These are phyloP conservation scores for Dicorynia guianensis DNA, from an alignment of 306 rosid species.

Conservation along the genomic window DNA sequence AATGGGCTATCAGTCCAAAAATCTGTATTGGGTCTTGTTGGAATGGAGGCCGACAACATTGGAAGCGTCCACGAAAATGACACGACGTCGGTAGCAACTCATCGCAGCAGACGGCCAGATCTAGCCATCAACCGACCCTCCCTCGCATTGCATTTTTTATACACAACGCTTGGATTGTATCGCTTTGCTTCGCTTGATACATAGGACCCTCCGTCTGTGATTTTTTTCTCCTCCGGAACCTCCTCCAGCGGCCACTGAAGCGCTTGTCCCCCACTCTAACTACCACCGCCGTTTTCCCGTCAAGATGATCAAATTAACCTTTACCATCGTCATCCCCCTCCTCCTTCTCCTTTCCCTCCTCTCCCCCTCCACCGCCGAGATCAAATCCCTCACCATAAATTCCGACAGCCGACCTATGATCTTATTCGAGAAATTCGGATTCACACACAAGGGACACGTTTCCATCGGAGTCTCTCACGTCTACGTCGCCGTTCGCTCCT, in stretches of 20 bases:
- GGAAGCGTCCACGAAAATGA: background rate
- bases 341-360: conserved; percentile 37
- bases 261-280: background rate
- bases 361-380: conserved; percentile 67
- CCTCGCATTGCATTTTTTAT: no score
- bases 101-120: no score
- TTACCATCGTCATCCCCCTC: conserved; percentile 42
- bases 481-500: conserved; percentile 46
- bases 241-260: no score
- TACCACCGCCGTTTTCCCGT: background rate
- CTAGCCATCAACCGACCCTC: no score
- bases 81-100: background rate
- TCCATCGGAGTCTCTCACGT: conserved; percentile 61
- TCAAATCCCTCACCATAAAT: conserved; percentile 70
- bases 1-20: background rate
- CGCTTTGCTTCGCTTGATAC: no score
- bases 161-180: no score
- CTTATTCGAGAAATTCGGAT: conserved; percentile 86
- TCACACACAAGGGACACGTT: conserved; percentile 81
- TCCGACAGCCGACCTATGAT: conserved; percentile 81
- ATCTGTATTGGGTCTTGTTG: background rate
- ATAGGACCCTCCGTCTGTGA: no score
- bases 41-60: background rate
- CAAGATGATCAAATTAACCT: conserved; percentile 55
- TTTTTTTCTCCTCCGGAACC: background rate